These are phyloP conservation scores for Citrus hindsii DNA, from an alignment of 345 rosid genomes.

Conservation along the genomic window DNA sequence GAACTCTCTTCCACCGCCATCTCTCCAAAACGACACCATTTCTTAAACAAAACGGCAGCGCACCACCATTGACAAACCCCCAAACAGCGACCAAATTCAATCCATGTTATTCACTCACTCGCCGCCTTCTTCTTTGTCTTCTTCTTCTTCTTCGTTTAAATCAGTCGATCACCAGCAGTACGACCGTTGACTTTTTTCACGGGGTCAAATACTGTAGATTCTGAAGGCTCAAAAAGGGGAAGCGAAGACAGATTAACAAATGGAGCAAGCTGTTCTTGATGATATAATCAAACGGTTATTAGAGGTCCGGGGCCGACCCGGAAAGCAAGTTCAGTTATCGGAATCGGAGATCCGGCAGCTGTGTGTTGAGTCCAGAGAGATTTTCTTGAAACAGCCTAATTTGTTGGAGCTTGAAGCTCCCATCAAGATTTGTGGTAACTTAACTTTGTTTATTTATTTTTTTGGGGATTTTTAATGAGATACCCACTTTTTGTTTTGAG, in stretches of 20 bases:
- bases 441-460: not conserved
- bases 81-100: not conserved
- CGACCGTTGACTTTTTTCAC: not conserved
- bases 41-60: not conserved
- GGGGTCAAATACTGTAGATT: not conserved
- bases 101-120: not conserved
- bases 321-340: constrained; percentile 73
- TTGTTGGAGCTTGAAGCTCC: constrained; percentile 77
- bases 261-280: constrained; percentile 59
- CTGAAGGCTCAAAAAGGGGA: not conserved
- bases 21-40: not conserved
- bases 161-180: not conserved
- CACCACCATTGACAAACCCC: not conserved
- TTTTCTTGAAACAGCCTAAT: constrained; percentile 67
- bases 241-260: not conserved
- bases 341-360: constrained; percentile 76
- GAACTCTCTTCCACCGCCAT: not conserved
- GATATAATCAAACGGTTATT: constrained; percentile 61
- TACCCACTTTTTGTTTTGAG: not conserved
- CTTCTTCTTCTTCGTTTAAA: not conserved
- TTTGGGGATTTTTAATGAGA: not conserved
- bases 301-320: constrained; percentile 59
- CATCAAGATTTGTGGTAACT: constrained; percentile 73
- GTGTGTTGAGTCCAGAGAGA: constrained; percentile 47
- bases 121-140: not conserved